These are phyloP conservation scores for Phytophthora agathidicida DNA, from an alignment of 352 stramenopile species.

Conservation along the genomic window DNA sequence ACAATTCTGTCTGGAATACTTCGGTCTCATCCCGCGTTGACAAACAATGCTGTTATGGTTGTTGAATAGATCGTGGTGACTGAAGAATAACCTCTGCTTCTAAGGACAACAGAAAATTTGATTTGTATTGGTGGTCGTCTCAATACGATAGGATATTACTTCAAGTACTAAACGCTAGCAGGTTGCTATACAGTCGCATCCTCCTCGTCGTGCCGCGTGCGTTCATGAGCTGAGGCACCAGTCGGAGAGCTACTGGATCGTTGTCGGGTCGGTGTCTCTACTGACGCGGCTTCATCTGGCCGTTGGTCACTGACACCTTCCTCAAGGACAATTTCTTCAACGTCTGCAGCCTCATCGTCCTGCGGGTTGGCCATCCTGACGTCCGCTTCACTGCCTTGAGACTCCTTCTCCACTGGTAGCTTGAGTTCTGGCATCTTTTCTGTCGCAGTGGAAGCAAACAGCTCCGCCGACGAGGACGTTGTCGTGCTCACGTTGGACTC, in stretches of 20 bases:
- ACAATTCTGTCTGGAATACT: no score
- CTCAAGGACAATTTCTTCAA: constrained; percentile 10
- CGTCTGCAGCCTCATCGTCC: constrained; percentile 26
- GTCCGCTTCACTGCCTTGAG: constrained; percentile 1
- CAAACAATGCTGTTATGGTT: no score
- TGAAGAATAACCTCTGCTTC: no score
- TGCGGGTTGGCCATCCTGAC: constrained; percentile 40
- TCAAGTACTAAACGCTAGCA: constrained; percentile 18
- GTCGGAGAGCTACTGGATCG: constrained; percentile 34
- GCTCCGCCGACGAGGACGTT: background rate
- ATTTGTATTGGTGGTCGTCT: constrained; percentile 1
- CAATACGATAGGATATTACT: constrained; percentile 31
- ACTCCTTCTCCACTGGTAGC: constrained; percentile 12
- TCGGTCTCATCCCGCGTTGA: no score
- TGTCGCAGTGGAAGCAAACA: background rate
- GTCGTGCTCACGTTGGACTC: constrained; percentile 27
- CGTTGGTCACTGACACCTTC: constrained; percentile 11
- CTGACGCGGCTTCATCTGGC: background rate
- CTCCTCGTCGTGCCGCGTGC: constrained; percentile 18
- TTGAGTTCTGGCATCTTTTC: constrained; percentile 12
- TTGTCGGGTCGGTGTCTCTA: constrained; percentile 6
- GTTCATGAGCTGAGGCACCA: constrained; percentile 21
- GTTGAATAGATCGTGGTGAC: no score
- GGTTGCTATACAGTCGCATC: constrained; percentile 30
- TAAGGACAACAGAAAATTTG: no score